phyloP scores from a whole-genome alignment of 768 basidiomycete species.

The Tricholoma flavovirens region DNA sequence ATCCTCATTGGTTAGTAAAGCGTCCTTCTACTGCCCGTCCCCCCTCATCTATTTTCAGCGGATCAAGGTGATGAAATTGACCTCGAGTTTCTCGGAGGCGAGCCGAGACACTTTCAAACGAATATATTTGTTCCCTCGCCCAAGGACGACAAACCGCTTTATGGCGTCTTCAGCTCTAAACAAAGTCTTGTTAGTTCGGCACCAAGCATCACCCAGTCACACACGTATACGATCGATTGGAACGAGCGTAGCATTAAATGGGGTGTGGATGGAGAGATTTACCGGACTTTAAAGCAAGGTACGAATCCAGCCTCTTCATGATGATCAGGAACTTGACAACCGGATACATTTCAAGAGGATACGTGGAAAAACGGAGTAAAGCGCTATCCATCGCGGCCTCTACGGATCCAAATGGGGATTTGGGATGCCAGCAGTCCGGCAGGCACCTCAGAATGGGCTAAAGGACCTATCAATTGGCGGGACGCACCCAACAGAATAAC shows the following conservation, averaged over 20 bases:
- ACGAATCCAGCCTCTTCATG: neutral
- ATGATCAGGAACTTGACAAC: neutral
- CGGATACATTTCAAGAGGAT: conserved; percentile 18
- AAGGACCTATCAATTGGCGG: conserved; percentile 37
- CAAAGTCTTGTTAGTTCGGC: conserved; percentile 11
- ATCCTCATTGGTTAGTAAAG: conserved; percentile 27
- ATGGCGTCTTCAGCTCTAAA: conserved; percentile 30
- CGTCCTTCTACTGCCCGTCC: neutral
- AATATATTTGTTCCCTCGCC: conserved; percentile 33
- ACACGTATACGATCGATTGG: conserved; percentile 38
- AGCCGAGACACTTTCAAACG: conserved; percentile 33
- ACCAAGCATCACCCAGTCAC: conserved; percentile 15
- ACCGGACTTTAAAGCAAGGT: conserved; percentile 27
- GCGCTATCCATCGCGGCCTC: conserved; percentile 32
- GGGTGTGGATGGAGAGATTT: conserved; percentile 31
- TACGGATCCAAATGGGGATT: conserved; percentile 38
- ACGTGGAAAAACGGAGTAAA: conserved; percentile 26
- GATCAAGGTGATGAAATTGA: conserved; percentile 35
- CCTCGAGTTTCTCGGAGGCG: conserved; percentile 36
- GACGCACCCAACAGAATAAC: conserved; percentile 23
- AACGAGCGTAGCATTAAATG: conserved; percentile 31
- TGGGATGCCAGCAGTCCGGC: conserved; percentile 39
- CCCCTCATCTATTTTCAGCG: conserved; percentile 3
- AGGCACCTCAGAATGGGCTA: conserved; percentile 39
- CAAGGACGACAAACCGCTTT: conserved; percentile 25